Conservation (phyloP, 2,329 filamentous ascomycete genomes). For the Fusarium clavum region DNA sequence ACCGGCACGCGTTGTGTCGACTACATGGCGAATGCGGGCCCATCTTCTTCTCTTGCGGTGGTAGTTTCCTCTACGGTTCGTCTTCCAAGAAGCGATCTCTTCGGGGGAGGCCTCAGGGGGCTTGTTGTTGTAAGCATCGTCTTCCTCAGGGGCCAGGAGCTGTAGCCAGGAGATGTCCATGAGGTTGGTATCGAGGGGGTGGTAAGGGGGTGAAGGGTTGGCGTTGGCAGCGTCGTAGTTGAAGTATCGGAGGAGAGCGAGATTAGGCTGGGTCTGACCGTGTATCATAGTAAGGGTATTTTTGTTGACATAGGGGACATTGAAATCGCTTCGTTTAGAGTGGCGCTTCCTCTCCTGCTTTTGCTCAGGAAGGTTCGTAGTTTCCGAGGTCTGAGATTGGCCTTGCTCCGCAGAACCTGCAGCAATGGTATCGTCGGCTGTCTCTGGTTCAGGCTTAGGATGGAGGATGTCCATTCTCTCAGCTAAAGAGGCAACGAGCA, state of each 20-base stretch:
- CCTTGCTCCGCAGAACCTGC: constrained; percentile 15
- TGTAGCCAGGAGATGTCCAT: constrained; percentile 93
- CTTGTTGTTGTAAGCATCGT: constrained; percentile 77
- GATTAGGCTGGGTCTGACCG: constrained; percentile 85
- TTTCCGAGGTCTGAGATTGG: constrained; percentile 18
- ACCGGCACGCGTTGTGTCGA: constrained; percentile 79
- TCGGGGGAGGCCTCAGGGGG: constrained; percentile 70
- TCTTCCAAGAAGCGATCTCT: constrained; percentile 77
- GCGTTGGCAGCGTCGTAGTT: constrained; percentile 79
- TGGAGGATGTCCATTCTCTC: constrained; percentile 89
- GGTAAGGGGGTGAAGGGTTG: constrained; percentile 67
- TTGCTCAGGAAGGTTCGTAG: constrained; percentile 16
- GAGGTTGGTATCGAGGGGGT: constrained; percentile 85
- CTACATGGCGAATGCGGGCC: constrained; percentile 76
- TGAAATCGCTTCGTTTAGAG: constrained; percentile 61
- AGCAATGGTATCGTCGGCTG: constrained; percentile 5
- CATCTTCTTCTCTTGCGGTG: constrained; percentile 90
- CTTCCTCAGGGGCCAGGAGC: constrained; percentile 79
- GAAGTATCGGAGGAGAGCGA: constrained; percentile 90
- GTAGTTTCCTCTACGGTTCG: constrained; percentile 84
- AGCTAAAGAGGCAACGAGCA: constrained; percentile 84
- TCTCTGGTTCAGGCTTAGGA: constrained; percentile 49
- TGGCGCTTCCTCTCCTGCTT: constrained; percentile 44
- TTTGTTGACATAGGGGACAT: constrained; percentile 73
- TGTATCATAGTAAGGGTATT: constrained; percentile 88